Evolutionary conservation across 495 filamentous ascomycete species (phyloP), one percentile per base, ranked within the genome.

Genomic region (Penicillium cosmopolitanum): DNA sequence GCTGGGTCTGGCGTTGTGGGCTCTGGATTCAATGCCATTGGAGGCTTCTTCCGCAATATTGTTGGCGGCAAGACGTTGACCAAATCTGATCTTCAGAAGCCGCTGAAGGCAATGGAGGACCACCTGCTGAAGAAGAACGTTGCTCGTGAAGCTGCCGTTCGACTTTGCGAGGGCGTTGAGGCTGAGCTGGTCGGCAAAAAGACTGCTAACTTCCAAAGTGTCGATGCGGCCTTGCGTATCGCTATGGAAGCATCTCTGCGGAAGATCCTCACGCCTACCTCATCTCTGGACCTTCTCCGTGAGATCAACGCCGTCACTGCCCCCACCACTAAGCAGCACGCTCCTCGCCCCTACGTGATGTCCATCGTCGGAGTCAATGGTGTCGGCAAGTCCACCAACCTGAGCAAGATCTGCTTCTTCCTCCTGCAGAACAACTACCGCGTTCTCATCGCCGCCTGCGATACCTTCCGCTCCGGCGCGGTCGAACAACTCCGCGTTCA

Each of bases 351-450:
- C 36, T 98, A 98, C 64, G 94, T 97, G 58, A 96, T 98, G 65
- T 96, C 91, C 33, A 96, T 98, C 55, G 96, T 98, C 34, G 95
- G 95, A 53, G 95, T 98, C 65, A 98, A 98, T 67, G 95, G 95
- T 23, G 95, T 98, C 50, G 95, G 95, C 68, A 98, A 98, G 75
- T 96, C 92, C 8, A 98, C 95, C 18, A 98, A 96, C 62, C 77
- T 98, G 16, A 91, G 90, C 69, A 98, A 98, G 75, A 95, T 98
- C 59, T 94, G 91, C 71, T 98, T 93, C 77, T 97, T 98, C 79
- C 82, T 98, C 11, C 81, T 98, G 21, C 96, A 98, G 72, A 98
- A 98, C 77, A 90, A 93, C 68, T 96, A 94, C 77, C 88, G 89
- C 62, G 91, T 98, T n/a, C 83, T 98, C 51, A 90, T 98, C 66